These are phyloP conservation scores for Citrus hindsii DNA, from an alignment of 345 rosid species.

Conservation along the genomic window DNA sequence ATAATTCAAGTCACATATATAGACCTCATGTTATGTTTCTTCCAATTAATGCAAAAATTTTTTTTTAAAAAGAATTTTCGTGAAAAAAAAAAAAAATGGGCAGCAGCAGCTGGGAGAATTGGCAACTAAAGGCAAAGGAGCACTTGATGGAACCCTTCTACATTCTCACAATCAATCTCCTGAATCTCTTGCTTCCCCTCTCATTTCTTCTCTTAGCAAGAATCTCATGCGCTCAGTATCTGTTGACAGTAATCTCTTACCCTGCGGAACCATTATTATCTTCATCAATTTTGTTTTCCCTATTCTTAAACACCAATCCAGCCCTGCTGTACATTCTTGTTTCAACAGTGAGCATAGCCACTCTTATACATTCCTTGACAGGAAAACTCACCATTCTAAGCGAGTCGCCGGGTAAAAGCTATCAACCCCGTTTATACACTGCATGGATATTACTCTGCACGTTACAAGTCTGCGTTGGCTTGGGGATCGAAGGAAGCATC, in stretches of 20 bases:
- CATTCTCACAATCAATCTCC: conserved; percentile 46
- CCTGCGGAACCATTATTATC: neutral
- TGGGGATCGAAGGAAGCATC: conserved; percentile 51
- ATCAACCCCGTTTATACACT: conserved; percentile 33
- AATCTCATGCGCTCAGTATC: conserved; percentile 41
- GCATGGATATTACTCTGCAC: conserved; percentile 59
- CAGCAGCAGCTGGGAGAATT: neutral
- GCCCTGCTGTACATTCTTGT: conserved; percentile 40
- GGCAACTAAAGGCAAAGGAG: conserved; percentile 5
- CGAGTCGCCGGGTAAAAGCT: conserved; percentile 19
- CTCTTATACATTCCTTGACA: conserved; percentile 55
- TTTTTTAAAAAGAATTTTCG: neutral
- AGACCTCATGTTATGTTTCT: neutral
- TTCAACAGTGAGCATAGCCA: conserved; percentile 39
- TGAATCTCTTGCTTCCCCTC: conserved; percentile 66
- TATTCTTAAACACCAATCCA: conserved; percentile 32
- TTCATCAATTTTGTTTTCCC: conserved; percentile 15
- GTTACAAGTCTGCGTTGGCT: conserved; percentile 53
- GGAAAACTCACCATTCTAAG: conserved; percentile 34
- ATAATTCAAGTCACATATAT: neutral
- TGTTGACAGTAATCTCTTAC: conserved; percentile 16
- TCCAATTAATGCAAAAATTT: neutral
- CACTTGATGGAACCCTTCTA: conserved; percentile 34
- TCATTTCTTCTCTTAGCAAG: conserved; percentile 66
- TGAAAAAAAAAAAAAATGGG: conserved; percentile 16